Conservation (phyloP, 2,329 filamentous ascomycete genomes). For the Alternaria triticina region DNA sequence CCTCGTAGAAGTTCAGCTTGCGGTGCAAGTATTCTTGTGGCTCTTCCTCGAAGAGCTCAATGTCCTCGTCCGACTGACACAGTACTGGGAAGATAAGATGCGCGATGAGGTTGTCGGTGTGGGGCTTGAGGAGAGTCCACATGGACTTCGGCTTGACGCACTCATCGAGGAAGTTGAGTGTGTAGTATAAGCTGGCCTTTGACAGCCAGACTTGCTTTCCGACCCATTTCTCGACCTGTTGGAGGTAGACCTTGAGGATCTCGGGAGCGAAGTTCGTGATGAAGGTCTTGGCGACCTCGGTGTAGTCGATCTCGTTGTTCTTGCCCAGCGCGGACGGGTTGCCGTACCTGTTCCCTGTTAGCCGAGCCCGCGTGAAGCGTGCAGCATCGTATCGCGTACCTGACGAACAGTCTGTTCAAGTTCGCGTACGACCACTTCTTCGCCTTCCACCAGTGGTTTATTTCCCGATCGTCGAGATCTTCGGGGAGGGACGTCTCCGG, state of each 20-base stretch:
- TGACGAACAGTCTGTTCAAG: conserved; percentile 91
- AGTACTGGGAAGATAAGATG: conserved; percentile 96
- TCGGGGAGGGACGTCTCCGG: conserved; percentile 81
- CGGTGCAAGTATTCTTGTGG: conserved; percentile 96
- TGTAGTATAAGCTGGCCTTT: conserved; percentile 91
- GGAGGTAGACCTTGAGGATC: conserved; percentile 92
- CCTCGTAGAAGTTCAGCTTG: conserved; percentile 97
- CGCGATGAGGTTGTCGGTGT: conserved; percentile 89
- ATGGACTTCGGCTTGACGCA: conserved; percentile 97
- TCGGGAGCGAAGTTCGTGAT: conserved; percentile 91
- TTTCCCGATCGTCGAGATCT: conserved; percentile 82
- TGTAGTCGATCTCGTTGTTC: conserved; percentile 76
- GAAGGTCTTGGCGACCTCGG: conserved; percentile 87
- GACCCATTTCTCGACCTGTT: conserved; percentile 97
- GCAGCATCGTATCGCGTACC: conserved; percentile 60
- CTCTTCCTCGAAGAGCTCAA: conserved; percentile 92
- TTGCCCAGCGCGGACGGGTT: conserved; percentile 79
- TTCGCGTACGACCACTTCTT: conserved; percentile 99
- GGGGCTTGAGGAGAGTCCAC: conserved; percentile 92
- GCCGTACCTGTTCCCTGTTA: conserved; percentile 72
- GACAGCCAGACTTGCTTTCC: conserved; percentile 93
- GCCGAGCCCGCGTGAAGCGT: conserved; percentile 28
- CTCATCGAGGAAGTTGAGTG: conserved; percentile 92
- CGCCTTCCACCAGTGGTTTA: conserved; percentile 98
- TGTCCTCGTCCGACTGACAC: conserved; percentile 88